Evolutionary conservation across 345 rosid species (phyloP).

Genomic region (Dovyalis caffra): DNA sequence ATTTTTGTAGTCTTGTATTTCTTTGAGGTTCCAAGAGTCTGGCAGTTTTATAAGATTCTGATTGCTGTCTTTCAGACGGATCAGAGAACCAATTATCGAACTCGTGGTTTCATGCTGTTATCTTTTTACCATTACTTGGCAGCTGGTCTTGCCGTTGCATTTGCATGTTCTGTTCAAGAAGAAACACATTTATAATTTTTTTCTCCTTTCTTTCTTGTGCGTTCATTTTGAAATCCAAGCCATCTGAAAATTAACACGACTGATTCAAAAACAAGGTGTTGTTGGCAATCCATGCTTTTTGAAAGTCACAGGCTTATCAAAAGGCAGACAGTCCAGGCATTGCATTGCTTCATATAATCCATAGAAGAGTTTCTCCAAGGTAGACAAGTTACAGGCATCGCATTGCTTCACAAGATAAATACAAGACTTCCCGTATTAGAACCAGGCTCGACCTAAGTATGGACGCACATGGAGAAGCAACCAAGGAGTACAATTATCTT

Average conservation of each 20-base stretch:
- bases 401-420: neutral
- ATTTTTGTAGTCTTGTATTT: constrained; percentile 6
- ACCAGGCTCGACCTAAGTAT: neutral
- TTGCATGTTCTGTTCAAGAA: too few species aligned
- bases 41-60: constrained; percentile 3
- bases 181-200: too few species aligned
- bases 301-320: too few species aligned
- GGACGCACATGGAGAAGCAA: neutral
- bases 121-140: too few species aligned
- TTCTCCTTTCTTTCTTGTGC: too few species aligned
- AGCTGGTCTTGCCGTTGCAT: too few species aligned
- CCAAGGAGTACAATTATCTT: neutral
- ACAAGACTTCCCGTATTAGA: neutral
- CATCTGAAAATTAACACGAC: too few species aligned
- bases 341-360: neutral
- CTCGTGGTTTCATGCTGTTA: neutral
- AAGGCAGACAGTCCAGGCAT: neutral
- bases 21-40: constrained; percentile 1
- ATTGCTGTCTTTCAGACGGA: neutral
- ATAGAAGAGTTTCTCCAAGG: neutral
- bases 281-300: too few species aligned
- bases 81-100: neutral
- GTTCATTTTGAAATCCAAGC: too few species aligned
- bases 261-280: too few species aligned
- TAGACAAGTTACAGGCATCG: neutral